phyloP scores from a whole-genome alignment of 1,284 basidiomycete genomes.

The Austroboletus niveus region DNA sequence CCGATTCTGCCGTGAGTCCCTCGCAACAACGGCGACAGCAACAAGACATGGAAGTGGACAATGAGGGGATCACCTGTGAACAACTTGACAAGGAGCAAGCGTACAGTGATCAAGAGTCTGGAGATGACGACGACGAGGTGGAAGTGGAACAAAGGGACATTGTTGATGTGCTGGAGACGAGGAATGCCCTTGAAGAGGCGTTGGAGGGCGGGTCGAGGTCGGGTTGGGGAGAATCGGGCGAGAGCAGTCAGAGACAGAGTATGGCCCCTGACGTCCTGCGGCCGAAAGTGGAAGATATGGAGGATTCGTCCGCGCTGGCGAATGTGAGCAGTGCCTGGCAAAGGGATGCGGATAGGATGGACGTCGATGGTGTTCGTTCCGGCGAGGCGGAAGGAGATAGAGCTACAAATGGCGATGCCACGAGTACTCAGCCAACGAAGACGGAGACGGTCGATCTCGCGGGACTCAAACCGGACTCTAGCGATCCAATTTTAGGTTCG shows the following conservation, averaged over 20 bases:
- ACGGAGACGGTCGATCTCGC: conserved; percentile 22
- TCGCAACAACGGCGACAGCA: conserved; percentile 26
- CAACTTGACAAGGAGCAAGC: conserved; percentile 26
- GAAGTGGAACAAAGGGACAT: conserved; percentile 51
- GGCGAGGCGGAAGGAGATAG: conserved; percentile 31
- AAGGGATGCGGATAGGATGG: conserved; percentile 32
- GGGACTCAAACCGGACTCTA: conserved; percentile 41
- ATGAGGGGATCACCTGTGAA: conserved; percentile 22
- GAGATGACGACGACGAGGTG: conserved; percentile 60
- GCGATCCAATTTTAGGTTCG: conserved; percentile 50
- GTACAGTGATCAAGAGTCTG: conserved; percentile 52
- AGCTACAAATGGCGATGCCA: conserved; percentile 34
- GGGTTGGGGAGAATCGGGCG: conserved; percentile 29
- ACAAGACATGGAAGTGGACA: conserved; percentile 34
- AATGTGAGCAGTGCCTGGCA: conserved; percentile 27
- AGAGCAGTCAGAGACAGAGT: conserved; percentile 33
- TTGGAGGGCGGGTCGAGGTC: conserved; percentile 38
- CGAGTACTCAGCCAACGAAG: conserved; percentile 17
- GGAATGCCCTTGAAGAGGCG: conserved; percentile 49
- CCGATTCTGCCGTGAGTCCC: conserved; percentile 13
- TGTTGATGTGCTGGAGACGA: conserved; percentile 56
- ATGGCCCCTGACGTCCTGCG: conserved; percentile 32
- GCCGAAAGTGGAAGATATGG: conserved; percentile 64
- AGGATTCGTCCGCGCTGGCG: conserved; percentile 51
- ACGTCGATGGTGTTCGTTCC: conserved; percentile 31